Base-by-base conservation (phyloP, 805 yeast species). In the Teunomyces tritomae region DNA sequence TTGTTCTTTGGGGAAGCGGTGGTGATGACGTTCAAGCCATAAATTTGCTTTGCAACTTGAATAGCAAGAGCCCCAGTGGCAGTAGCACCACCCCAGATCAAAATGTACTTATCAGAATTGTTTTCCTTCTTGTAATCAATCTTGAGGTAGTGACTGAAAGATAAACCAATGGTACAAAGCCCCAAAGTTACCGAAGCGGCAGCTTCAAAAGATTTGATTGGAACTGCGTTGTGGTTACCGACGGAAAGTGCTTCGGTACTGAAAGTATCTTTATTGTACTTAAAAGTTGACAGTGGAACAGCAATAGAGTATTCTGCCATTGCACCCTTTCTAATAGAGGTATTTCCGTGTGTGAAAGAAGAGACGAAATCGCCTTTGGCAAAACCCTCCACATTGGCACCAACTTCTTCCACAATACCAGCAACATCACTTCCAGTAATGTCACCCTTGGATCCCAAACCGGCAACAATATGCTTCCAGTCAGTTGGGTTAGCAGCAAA, bases 401-500 rank as follows among this genome's bases (percentile, higher is more conserved):
- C 84, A 24, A 80, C 77, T 13, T 72, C 74, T 27, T 68, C 71
- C 37, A 84, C 80, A 27, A 67, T 68, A 29, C 89, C 89, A 39
- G 85, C 63, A 30, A 74, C 78, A 59, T 85, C 90, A 47, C 80
- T 67, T n/a, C 91, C 92, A 10, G 73, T 60, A 41, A 83, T 70
- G 20, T 70, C 58, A 28, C 83, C 85, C 30, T 73, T 62, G 36
- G 54, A 63, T n/a, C 82, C 79, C 48, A 65, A 53, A 8, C 67
- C 55, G 43, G 45, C 61, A 4, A 58, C 70, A 39, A 76, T 59
- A 55, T 83, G 87, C 56, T 83, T 83, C 84, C 85, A 83, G 59
- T 85, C 91, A 5, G 85, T 79, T 39, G 89, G 90, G 56, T 85
- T 85, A 32, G 76, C 72, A 1, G 85, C 88, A 46, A 64, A 77